Conservation (phyloP, 208 protist species). For the Angomonas ambiguus region DNA sequence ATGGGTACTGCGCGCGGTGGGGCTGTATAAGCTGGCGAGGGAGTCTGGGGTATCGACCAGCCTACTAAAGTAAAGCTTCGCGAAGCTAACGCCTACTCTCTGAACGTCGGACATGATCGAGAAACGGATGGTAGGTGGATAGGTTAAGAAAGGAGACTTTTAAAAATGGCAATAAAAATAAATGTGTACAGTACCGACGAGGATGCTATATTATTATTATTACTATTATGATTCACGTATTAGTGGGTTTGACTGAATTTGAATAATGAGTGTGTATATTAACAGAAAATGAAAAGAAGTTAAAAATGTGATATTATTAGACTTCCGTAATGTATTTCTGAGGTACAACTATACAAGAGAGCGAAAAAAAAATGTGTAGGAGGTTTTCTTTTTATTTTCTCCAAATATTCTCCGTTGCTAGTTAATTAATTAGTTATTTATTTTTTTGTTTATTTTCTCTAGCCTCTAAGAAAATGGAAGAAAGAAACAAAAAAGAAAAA, state of each 20-base stretch:
- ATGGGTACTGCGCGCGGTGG: constrained; percentile 40
- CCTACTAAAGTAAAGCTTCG: constrained; percentile 57
- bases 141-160: too few species aligned
- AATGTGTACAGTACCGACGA: too few species aligned
- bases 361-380: too few species aligned
- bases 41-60: constrained; percentile 42
- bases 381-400: constrained; percentile 7
- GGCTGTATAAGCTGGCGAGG: constrained; percentile 46
- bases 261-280: too few species aligned
- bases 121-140: too few species aligned
- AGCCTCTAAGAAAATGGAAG: background rate
- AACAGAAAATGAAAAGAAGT: too few species aligned
- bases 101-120: constrained; percentile 10
- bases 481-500: background rate
- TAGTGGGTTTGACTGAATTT: background rate
- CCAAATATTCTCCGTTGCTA: too few species aligned
- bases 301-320: too few species aligned
- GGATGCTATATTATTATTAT: too few species aligned
- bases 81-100: constrained; percentile 61
- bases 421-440: background rate
- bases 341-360: too few species aligned
- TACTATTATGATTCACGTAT: background rate
- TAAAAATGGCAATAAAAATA: too few species aligned
- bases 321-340: too few species aligned
- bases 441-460: constrained; percentile 1